A percentile compares a stretch with the other conserved stretches of the same genome.
phyloP scores from a whole-genome alignment of 768 basidiomycete species.

The Amanita brunnescens region DNA sequence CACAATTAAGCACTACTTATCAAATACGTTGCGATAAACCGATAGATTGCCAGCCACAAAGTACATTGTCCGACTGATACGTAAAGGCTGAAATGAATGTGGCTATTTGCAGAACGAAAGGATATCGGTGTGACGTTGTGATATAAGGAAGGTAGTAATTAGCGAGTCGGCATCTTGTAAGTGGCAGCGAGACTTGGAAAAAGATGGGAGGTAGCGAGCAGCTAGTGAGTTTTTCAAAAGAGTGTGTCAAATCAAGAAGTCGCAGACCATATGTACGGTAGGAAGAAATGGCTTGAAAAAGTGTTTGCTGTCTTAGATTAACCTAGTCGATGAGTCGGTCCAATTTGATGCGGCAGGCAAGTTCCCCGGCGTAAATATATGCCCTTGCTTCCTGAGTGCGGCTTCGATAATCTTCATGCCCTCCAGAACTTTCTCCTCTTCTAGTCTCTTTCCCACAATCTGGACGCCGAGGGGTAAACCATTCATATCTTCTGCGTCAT shows the following conservation, averaged over 20 bases:
- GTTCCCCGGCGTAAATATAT: constrained; percentile 11
- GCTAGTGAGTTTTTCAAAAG: constrained; percentile 1
- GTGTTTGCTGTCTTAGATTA: neutral
- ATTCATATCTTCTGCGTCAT: constrained; percentile 54
- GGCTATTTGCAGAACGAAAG: constrained; percentile 4
- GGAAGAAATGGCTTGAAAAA: neutral
- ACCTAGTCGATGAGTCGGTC: constrained; percentile 2
- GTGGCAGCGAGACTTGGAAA: neutral
- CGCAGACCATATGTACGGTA: too few relatives aligned
- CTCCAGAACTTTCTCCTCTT: constrained; percentile 67
- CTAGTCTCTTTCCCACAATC: constrained; percentile 49
- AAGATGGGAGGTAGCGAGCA: too few relatives aligned
- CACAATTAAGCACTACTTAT: neutral
- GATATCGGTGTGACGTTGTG: neutral
- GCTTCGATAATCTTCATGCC: constrained; percentile 52
- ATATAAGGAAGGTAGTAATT: neutral
- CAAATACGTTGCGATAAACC: neutral
- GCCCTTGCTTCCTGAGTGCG: constrained; percentile 24
- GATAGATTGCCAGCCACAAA: constrained; percentile 1
- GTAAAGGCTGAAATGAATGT: constrained; percentile 4
- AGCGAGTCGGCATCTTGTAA: neutral
- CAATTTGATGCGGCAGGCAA: constrained; percentile 1
- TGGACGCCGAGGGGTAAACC: constrained; percentile 65
- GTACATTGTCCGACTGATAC: neutral
- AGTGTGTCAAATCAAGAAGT: constrained; percentile 3